phyloP scores from a whole-genome alignment of 1,139 yeast genomes.

The Yamadazyma aaseri region DNA sequence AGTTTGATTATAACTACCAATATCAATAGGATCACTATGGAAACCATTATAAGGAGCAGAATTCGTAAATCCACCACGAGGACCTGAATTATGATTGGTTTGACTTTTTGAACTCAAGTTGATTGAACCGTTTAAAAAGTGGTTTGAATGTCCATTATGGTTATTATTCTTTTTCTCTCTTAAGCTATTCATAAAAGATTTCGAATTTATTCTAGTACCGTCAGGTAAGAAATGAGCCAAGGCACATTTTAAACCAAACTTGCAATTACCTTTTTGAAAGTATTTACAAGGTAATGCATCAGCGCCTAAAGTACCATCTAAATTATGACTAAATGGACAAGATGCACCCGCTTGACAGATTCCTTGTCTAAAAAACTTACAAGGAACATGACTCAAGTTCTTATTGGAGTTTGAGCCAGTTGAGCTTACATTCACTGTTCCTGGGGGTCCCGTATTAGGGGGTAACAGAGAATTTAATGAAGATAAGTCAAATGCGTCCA shows the following conservation, averaged over 20 bases:
- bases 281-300: conserved; percentile 86
- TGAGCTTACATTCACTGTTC: conserved; percentile 21
- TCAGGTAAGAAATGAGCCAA: conserved; percentile 88
- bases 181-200: conserved; percentile 11
- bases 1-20: conserved; percentile 3
- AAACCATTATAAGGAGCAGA: not conserved
- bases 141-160: conserved; percentile 4
- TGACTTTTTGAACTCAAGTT: not conserved
- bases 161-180: conserved; percentile 9
- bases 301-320: conserved; percentile 53
- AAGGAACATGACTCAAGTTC: conserved; percentile 86
- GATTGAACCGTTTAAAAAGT: conserved; percentile 1
- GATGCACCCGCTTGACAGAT: conserved; percentile 90
- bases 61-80: not conserved
- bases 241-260: conserved; percentile 91
- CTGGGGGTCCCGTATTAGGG: conserved; percentile 45
- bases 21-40: conserved; percentile 7
- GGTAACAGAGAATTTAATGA: conserved; percentile 24
- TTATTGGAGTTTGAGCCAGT: conserved; percentile 22
- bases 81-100: not conserved
- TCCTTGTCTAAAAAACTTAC: conserved; percentile 89
- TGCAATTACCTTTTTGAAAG: conserved; percentile 91
- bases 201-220: conserved; percentile 75
- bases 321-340: conserved; percentile 88
- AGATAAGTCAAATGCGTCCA: conserved; percentile 9